These are phyloP conservation scores for Kuraishia hungarica DNA, from an alignment of 805 yeast species.

Conservation along the genomic window DNA sequence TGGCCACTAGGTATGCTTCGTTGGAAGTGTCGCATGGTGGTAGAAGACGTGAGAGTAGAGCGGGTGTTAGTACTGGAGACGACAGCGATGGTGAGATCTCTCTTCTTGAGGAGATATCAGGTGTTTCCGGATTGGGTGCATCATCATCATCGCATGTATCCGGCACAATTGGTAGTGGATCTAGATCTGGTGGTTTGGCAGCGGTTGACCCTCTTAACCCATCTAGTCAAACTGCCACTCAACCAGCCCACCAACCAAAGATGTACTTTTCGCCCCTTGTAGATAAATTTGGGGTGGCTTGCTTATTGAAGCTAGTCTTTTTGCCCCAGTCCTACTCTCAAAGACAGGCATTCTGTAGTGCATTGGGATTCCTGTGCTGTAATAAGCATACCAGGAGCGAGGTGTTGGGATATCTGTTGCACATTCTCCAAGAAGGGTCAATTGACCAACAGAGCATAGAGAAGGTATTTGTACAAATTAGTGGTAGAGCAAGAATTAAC, in stretches of 20 bases:
- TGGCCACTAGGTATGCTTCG: slow-evolving; percentile 28
- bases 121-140: too few species aligned
- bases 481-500: slow-evolving; percentile 35
- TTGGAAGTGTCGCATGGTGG: slow-evolving; percentile 6
- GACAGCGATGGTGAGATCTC: not conserved
- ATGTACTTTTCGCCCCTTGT: slow-evolving; percentile 55
- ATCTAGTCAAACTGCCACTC: slow-evolving; percentile 4
- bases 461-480: slow-evolving; percentile 47
- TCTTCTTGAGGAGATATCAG: not conserved
- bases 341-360: slow-evolving; percentile 54
- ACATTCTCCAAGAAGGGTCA: slow-evolving; percentile 72
- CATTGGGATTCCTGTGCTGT: slow-evolving; percentile 59
- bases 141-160: too few species aligned
- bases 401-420: slow-evolving; percentile 56
- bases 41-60: not conserved
- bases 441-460: slow-evolving; percentile 52
- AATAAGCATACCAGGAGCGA: slow-evolving; percentile 77
- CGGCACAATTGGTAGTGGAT: too few species aligned
- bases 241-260: slow-evolving; percentile 11
- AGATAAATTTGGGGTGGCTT: slow-evolving; percentile 68
- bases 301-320: slow-evolving; percentile 63
- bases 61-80: not conserved
- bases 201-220: slow-evolving; percentile 1
- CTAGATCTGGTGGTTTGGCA: slow-evolving; percentile 5
- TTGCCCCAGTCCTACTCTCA: slow-evolving; percentile 59